These are phyloP conservation scores for Apiospora arundinis DNA, from an alignment of 2,329 filamentous ascomycete genomes.

Conservation along the genomic window DNA sequence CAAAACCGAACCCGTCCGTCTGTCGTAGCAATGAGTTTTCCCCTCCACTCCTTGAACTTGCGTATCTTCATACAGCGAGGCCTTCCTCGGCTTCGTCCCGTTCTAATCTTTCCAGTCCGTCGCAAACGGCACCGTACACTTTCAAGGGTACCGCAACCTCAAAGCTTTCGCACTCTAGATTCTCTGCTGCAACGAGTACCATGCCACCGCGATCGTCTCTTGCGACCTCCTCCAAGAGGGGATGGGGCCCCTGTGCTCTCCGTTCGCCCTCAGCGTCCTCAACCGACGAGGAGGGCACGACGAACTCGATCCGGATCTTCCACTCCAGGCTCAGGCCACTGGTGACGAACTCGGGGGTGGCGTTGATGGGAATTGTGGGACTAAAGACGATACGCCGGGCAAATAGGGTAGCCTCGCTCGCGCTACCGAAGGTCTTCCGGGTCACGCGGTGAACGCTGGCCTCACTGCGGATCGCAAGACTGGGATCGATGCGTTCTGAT, in stretches of 20 bases:
- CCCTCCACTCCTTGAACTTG: neutral
- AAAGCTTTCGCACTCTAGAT: slow-evolving; percentile 84
- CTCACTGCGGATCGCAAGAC: slow-evolving; percentile 82
- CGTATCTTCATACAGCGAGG: slow-evolving; percentile 9
- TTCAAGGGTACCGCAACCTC: slow-evolving; percentile 85
- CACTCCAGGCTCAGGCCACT: slow-evolving; percentile 87
- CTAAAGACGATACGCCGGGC: slow-evolving; percentile 80
- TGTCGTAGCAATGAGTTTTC: neutral
- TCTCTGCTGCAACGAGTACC: slow-evolving; percentile 79
- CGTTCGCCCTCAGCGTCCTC: slow-evolving; percentile 31
- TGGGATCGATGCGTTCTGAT: slow-evolving; percentile 79
- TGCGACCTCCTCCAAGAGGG: slow-evolving; percentile 79
- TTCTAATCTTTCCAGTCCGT: slow-evolving; percentile 61
- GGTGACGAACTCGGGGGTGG: slow-evolving; percentile 91
- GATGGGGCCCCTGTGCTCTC: slow-evolving; percentile 42
- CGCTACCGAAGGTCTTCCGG: slow-evolving; percentile 77
- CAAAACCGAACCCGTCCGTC: neutral
- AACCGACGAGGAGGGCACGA: slow-evolving; percentile 67
- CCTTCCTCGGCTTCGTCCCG: slow-evolving; percentile 60
- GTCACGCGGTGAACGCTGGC: slow-evolving; percentile 88
- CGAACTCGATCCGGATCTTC: slow-evolving; percentile 91
- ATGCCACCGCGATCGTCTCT: slow-evolving; percentile 78
- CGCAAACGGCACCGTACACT: slow-evolving; percentile 73
- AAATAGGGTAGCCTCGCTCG: slow-evolving; percentile 84
- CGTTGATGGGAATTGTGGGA: slow-evolving; percentile 80